Evolutionary conservation across 2,329 filamentous ascomycete species (phyloP), one percentile per base, ranked within the genome.

Genomic region (Helotiales sp.): DNA sequence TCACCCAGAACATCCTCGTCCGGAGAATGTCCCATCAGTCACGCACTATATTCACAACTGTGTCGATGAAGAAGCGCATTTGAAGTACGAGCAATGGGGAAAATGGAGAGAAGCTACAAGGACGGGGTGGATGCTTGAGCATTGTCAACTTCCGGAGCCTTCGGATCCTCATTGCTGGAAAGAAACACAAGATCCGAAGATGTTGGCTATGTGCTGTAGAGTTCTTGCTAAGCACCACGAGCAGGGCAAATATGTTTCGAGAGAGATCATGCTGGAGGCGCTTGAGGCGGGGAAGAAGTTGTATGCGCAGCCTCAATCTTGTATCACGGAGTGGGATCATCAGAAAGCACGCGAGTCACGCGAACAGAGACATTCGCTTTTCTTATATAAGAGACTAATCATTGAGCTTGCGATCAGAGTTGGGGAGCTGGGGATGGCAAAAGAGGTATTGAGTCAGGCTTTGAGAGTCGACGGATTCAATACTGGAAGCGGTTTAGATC

Each of bases 111-210:
- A 62, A 53, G 42, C 44, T 22, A 57, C 48, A 17, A 44, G 58
- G 29, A 60, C 60, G 27, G 44, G 50, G 8, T 62, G 54, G 60
- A 62, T 62, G 57, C 31, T 40, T 15, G 50, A 62, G 34, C 60
- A 60, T 31, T 60, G 54, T 36, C 25, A 42, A 7, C n/a, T 62
- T 2, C 40, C 53, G 1, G 50, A 62, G 31, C 60, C 60, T 19
- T n/a, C 24, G n/a, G 33, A 58, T 52, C 54, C 34, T n/a, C 48
- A 57, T 31, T 31, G 54, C 17, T 62, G 58, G 60, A 31, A 36
- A 15, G 54, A 61, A 38, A 55, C 36, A 2, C 54, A 62, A 6
- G 51, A 60, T 51, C 54, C 52, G 33, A 38, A 15, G 9, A 46
- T 62, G 46, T 29, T 62, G 8, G 58, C 58, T 6, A 60, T 58